Conservation (phyloP, 768 basidiomycete genomes). For the Termitomyces sp. region DNA sequence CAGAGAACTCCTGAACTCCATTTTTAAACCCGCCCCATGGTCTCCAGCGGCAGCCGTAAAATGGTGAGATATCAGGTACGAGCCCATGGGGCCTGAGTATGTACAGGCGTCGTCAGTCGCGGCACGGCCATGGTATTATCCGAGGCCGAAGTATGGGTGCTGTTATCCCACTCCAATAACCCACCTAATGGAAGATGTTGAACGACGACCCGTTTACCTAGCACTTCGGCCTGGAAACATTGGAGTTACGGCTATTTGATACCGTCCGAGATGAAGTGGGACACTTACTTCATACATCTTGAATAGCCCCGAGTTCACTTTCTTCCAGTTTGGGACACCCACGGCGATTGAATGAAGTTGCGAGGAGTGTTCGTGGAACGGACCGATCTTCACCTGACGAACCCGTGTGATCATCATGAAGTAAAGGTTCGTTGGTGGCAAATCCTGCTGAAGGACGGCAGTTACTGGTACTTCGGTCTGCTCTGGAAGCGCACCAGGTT, state of each 20-base stretch:
- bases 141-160: constrained; percentile 9
- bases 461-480: constrained; percentile 65
- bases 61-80: not conserved
- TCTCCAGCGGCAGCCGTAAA: not conserved
- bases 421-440: constrained; percentile 74
- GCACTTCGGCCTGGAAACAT: constrained; percentile 70
- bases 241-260: constrained; percentile 2
- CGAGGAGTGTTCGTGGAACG: constrained; percentile 91
- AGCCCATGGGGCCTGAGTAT: constrained; percentile 14
- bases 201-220: constrained; percentile 93
- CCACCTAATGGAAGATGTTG: constrained; percentile 91
- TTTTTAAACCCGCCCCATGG: not conserved
- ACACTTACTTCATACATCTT: constrained; percentile 89
- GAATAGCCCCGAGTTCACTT: constrained; percentile 85
- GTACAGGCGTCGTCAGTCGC: not conserved
- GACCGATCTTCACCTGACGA: constrained; percentile 77
- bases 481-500: constrained; percentile 36
- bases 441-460: constrained; percentile 55
- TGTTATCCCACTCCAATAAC: constrained; percentile 61
- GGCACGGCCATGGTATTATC: constrained; percentile 10
- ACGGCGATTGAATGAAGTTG: constrained; percentile 84
- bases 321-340: constrained; percentile 87
- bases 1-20: not conserved
- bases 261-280: constrained; percentile 2
- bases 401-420: constrained; percentile 78